Base-by-base conservation (phyloP, 2,329 filamentous ascomycete genomes). In the Lecanicillium sp. region DNA sequence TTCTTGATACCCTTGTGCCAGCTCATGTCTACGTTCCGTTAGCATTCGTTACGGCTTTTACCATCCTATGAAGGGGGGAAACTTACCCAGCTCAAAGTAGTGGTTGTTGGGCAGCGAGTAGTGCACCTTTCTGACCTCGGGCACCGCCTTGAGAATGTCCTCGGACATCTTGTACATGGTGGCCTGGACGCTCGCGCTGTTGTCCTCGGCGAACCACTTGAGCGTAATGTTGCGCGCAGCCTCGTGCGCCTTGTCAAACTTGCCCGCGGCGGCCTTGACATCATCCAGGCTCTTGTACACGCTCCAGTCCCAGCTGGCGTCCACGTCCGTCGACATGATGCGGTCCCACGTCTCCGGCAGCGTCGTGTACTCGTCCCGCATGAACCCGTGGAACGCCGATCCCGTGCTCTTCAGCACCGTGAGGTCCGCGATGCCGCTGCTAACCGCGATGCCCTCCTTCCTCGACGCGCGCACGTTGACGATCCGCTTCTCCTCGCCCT, bases 141-240 rank as follows among this genome's bases (percentile, higher is more conserved):
- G 85, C 20, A 83, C 86, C 19, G 75, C 80, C 8, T 79, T 84
- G 45, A 98, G 74, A 56, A 98, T 95, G 66, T 84, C 74, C 66
- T 91, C 86, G 59, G 80, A 83, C 91, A 98, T 98, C 75, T 96
- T 94, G 75, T 96, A 98, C 93, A 98, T 97, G 52, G 91, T 97
- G 59, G 84, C 84, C 72, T 98, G 93, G 20, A 98, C 93, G 59
- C 88, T 95, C 39, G 93, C 87, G 60, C 88, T 95, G 62, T 90
- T 77, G 62, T 98, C 90, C 62, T 84, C 80, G 35, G 93, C 91
- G 61, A 98, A 98, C 0, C 83, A 87, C 71, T 87, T 86, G 66
- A 96, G 76, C n/a, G 90, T 96, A 64, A 94, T 93, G 45, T 75
- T 73, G 52, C 89, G 78, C n/a, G 89, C 89, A 46, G 77, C 75